Conservation (phyloP, 75 land plant species). For the Adiantum capillusveneris region DNA sequence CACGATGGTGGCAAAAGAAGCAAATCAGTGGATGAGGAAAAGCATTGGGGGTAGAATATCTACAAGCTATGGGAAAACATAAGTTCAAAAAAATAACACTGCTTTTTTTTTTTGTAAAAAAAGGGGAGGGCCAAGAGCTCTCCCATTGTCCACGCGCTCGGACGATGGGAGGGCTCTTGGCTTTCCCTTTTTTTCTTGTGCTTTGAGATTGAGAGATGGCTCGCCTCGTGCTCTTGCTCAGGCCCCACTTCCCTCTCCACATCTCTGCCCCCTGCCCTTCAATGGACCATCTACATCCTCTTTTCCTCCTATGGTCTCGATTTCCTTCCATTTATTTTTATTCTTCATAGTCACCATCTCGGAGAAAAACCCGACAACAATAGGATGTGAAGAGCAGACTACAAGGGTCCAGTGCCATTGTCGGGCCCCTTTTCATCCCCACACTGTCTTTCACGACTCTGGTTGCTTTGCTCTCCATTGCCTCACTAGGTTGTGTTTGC, state of each 20-base stretch:
- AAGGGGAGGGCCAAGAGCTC: too few relatives aligned
- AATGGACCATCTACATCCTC: constrained; percentile 9
- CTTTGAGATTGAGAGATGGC: too few relatives aligned
- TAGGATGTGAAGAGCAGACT: not conserved
- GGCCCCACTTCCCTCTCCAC: constrained; percentile 6
- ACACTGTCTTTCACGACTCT: constrained; percentile 31
- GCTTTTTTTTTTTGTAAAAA: too few relatives aligned
- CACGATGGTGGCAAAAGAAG: too few relatives aligned
- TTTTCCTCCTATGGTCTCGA: not conserved
- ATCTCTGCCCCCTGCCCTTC: not conserved
- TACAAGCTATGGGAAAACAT: too few relatives aligned
- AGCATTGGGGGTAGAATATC: too few relatives aligned
- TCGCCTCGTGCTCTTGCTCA: constrained; percentile 2
- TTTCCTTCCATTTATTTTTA: not conserved
- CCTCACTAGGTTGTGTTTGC: constrained; percentile 44
- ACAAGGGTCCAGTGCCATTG: constrained; percentile 1
- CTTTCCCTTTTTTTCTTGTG: too few relatives aligned
- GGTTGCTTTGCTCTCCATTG: constrained; percentile 15
- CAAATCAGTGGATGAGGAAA: too few relatives aligned
- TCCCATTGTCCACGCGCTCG: too few relatives aligned
- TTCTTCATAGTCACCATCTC: not conserved
- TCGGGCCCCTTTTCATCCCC: constrained; percentile 33
- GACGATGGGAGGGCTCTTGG: too few relatives aligned
- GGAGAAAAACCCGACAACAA: not conserved
- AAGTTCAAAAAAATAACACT: too few relatives aligned